phyloP scores from a whole-genome alignment of 805 yeast genomes.

The Metschnikowia proteae region DNA sequence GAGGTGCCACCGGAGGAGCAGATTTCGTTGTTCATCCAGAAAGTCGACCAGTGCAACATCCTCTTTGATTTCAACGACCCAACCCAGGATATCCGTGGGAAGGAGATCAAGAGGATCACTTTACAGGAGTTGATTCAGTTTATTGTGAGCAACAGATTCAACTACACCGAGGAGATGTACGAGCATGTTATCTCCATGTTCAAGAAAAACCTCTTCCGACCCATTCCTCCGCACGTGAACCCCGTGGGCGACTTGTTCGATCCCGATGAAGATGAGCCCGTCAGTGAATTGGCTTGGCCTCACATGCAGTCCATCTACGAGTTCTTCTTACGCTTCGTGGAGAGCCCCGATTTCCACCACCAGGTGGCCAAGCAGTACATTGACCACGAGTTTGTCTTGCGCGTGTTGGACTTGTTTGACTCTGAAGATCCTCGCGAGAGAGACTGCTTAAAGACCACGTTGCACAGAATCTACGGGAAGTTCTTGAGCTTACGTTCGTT shows the following conservation, averaged over 20 bases:
- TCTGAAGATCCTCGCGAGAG: slow-evolving; percentile 96
- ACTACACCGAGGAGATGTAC: slow-evolving; percentile 89
- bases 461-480: slow-evolving; percentile 95
- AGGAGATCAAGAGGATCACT: slow-evolving; percentile 84
- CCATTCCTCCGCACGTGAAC: slow-evolving; percentile 97
- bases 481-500: slow-evolving; percentile 84
- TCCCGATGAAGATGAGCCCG: slow-evolving; percentile 99
- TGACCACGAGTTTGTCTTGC: slow-evolving; percentile 83
- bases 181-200: slow-evolving; percentile 86
- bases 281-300: slow-evolving; percentile 95
- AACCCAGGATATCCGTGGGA: slow-evolving; percentile 84
- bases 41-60: slow-evolving; percentile 90
- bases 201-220: slow-evolving; percentile 82
- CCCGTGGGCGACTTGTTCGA: slow-evolving; percentile 95
- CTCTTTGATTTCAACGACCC: slow-evolving; percentile 95
- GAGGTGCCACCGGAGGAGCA: slow-evolving; percentile 81
- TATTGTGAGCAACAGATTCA: slow-evolving; percentile 75
- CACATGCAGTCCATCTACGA: slow-evolving; percentile 97
- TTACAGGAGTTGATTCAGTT: slow-evolving; percentile 87
- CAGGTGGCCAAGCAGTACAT: slow-evolving; percentile 89
- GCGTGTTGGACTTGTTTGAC: slow-evolving; percentile 84
- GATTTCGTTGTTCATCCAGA: slow-evolving; percentile 73
- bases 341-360: slow-evolving; percentile 91
- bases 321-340: slow-evolving; percentile 86
- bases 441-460: slow-evolving; percentile 89